Evolutionary conservation across 768 basidiomycete genomes (phyloP), one percentile per base, ranked within the genome.

Genomic region (Kwoniella heveanensis): DNA sequence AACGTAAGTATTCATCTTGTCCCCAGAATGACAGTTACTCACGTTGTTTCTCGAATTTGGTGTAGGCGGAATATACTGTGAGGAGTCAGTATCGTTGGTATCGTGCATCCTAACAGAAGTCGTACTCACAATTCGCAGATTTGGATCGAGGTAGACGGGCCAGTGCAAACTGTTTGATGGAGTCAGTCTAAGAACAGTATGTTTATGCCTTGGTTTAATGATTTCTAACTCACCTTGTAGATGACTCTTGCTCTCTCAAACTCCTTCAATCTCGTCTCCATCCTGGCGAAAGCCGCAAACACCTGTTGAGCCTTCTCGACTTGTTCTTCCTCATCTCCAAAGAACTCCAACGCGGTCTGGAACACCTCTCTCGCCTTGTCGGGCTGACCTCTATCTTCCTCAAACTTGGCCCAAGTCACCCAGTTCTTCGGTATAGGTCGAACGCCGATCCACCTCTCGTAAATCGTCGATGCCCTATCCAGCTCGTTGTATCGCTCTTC

Each of bases 251-350:
- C 94, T 44, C 96, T 89, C 60, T 99, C 96, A 78, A 88, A 96
- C 82, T 99, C 96, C 82, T 97, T 98, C 74, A 92, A 77, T 57
- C 96, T 84, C 7, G 87, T 95, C 82, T 99, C 96, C 93, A 98
- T 97, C 82, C 91, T 92, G 0, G 94, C 94, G 80, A 98, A 96
- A 1, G 90, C 87, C 56, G 86, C 87, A 79, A 94, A 96, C 5
- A 96, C 91, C 4, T 88, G 89, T 81, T 99, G 95, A 4, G 93
- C 84, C 78, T 88, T 89, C 79, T 90, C 86, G n/a, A 93, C 85
- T 72, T 92, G 89, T 75, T 90, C 89, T 73, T 89, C 90, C 48
- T 90, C 90, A 69, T 92, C 91, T 2, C 82, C 82, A 72, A 87
- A 93, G 80, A 91, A 93, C 77, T 91, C 88, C n/a, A 93, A 80